Percentiles rank a stretch among this genome's conserved stretches.
phyloP scores from a whole-genome alignment of 2,329 filamentous ascomycete species.

The Cordyceps javanica region DNA sequence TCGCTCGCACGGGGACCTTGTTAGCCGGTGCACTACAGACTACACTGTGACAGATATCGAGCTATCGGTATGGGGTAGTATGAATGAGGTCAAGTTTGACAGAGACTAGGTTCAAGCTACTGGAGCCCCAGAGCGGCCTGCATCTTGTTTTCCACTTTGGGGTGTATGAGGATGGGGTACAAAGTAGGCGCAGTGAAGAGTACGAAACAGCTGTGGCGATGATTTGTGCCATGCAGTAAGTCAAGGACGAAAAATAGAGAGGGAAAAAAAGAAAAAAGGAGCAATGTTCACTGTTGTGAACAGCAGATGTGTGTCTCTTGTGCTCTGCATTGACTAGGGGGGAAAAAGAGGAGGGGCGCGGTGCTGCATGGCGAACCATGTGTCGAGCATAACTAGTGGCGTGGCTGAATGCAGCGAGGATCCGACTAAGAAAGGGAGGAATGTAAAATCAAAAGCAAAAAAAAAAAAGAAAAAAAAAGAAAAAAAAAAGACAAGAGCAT shows the following conservation, averaged over 20 bases:
- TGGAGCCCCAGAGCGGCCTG: too few species aligned
- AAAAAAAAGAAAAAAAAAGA: background rate
- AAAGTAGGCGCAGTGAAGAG: too few species aligned
- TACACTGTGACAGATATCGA: too few species aligned
- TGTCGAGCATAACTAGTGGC: slow-evolving; percentile 8
- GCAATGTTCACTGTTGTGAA: too few species aligned
- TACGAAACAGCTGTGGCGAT: background rate
- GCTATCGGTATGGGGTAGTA: too few species aligned
- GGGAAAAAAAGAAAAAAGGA: background rate
- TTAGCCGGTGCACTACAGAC: background rate
- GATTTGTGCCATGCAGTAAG: background rate
- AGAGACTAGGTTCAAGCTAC: too few species aligned
- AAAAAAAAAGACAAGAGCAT: background rate
- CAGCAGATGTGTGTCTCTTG: too few species aligned
- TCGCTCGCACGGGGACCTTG: background rate
- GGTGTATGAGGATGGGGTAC: too few species aligned
- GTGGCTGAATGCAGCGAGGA: slow-evolving; percentile 4
- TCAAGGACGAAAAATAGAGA: background rate
- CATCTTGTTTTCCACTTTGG: too few species aligned
- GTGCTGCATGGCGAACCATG: slow-evolving; percentile 7
- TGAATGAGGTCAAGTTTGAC: too few species aligned
- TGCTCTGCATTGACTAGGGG: background rate
- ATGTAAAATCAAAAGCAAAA: background rate
- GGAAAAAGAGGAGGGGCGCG: background rate
- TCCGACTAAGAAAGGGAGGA: background rate